These are phyloP conservation scores for Candida anglica DNA, from an alignment of 805 yeast genomes.

Conservation along the genomic window DNA sequence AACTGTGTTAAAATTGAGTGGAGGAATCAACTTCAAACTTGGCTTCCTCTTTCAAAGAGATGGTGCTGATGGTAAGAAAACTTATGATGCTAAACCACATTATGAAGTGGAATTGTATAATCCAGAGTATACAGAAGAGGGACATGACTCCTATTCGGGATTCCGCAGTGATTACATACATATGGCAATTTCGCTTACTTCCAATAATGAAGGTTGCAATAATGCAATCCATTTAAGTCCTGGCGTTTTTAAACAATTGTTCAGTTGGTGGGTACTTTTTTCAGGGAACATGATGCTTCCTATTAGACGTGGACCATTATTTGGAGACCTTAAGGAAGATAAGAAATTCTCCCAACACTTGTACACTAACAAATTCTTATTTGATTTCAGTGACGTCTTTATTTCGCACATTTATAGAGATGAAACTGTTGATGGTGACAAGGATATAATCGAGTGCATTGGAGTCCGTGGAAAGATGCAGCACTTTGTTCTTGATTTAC, in stretches of 20 bases:
- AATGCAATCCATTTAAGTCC: constrained; percentile 82
- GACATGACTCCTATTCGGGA: constrained; percentile 38
- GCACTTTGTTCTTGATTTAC: constrained; percentile 35
- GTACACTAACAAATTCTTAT: constrained; percentile 73
- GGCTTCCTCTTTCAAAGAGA: constrained; percentile 57
- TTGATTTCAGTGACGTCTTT: constrained; percentile 68
- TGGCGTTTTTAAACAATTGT: constrained; percentile 60
- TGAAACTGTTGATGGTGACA: constrained; percentile 32
- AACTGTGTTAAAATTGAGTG: constrained; percentile 52
- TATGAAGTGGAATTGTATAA: constrained; percentile 54
- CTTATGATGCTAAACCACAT: constrained; percentile 53
- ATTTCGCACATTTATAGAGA: constrained; percentile 69
- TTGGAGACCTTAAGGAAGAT: constrained; percentile 49
- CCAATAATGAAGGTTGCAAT: constrained; percentile 37
- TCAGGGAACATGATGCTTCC: constrained; percentile 79
- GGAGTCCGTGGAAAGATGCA: constrained; percentile 58
- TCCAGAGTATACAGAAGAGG: constrained; percentile 43
- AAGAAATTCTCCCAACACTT: constrained; percentile 75
- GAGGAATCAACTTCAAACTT: constrained; percentile 55
- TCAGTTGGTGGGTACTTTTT: constrained; percentile 83
- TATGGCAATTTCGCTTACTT: constrained; percentile 37
- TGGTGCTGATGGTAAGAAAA: constrained; percentile 19
- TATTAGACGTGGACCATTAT: constrained; percentile 68
- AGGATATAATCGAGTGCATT: constrained; percentile 49
- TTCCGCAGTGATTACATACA: constrained; percentile 37